A percentile compares a stretch with the other conserved stretches of the same genome.
Evolutionary conservation across 1,139 yeast genomes (phyloP).

Genomic region (Zygotorulaspora mrakii): DNA sequence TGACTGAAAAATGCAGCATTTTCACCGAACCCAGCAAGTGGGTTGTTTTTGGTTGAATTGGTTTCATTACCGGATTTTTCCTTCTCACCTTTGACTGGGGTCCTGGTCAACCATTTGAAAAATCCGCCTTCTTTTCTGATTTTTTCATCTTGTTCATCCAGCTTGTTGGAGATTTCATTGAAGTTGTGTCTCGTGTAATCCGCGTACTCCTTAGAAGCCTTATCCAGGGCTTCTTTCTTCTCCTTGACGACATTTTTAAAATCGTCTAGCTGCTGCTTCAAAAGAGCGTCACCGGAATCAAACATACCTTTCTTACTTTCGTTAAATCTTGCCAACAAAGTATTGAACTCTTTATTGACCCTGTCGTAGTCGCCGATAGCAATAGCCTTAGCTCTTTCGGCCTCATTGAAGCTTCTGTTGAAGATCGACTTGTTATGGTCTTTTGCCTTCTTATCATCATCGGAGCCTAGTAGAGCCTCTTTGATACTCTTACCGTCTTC

Average conservation of each 20-base stretch:
- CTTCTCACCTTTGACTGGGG: constrained; percentile 11
- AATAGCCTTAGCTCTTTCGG: constrained; percentile 34
- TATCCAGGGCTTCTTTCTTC: constrained; percentile 25
- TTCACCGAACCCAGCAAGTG: constrained; percentile 45
- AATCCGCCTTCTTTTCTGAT: constrained; percentile 25
- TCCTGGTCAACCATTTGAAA: constrained; percentile 21
- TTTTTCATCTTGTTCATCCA: constrained; percentile 25
- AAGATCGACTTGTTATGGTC: constrained; percentile 29
- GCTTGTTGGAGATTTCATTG: constrained; percentile 29
- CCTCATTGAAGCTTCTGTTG: constrained; percentile 34
- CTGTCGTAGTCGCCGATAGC: constrained; percentile 33
- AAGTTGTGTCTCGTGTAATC: constrained; percentile 25
- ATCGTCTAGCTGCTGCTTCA: constrained; percentile 25
- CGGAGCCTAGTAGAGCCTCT: constrained; percentile 17
- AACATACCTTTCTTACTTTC: constrained; percentile 23
- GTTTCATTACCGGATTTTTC: constrained; percentile 11
- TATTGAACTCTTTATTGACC: constrained; percentile 28
- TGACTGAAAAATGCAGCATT: constrained; percentile 41
- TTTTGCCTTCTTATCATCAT: constrained; percentile 13
- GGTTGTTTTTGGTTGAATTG: constrained; percentile 10
- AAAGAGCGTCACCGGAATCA: constrained; percentile 21
- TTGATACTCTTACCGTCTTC: constrained; percentile 24
- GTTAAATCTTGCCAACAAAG: constrained; percentile 18
- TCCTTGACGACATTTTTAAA: constrained; percentile 25
- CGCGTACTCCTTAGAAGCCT: constrained; percentile 26